Evolutionary conservation across 2,329 filamentous ascomycete species (phyloP).

Genomic region (Talaromyces sp.): DNA sequence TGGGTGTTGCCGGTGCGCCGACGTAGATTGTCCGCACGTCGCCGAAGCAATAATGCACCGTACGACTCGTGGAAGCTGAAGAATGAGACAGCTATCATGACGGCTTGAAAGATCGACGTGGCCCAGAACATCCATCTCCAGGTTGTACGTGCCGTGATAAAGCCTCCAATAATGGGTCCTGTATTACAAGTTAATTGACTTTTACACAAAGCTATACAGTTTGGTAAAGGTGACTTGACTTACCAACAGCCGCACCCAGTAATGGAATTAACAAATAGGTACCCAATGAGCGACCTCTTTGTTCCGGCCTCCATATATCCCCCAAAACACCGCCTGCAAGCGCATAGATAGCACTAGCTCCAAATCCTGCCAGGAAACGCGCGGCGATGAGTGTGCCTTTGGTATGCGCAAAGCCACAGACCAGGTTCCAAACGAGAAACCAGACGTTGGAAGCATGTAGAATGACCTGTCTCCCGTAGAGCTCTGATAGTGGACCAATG

Average conservation of each 20-base stretch:
- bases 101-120: neutral
- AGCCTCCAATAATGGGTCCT: conserved; percentile 59
- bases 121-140: conserved; percentile 24
- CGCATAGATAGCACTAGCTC: conserved; percentile 35
- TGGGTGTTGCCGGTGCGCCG: conserved; percentile 42
- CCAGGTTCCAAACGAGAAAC: conserved; percentile 21
- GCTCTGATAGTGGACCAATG: neutral
- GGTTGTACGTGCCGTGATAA: conserved; percentile 48
- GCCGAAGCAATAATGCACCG: conserved; percentile 39
- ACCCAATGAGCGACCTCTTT: conserved; percentile 56
- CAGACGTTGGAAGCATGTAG: conserved; percentile 3
- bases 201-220: conserved; percentile 44
- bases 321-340: conserved; percentile 44
- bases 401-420: conserved; percentile 1
- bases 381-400: conserved; percentile 33
- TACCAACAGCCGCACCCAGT: neutral
- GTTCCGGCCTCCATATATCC: conserved; percentile 55
- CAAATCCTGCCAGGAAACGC: conserved; percentile 53
- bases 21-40: conserved; percentile 36
- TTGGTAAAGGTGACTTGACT: conserved; percentile 36
- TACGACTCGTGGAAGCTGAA: conserved; percentile 46
- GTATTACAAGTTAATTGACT: conserved; percentile 36
- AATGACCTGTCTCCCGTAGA: neutral
- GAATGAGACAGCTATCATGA: conserved; percentile 19
- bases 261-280: conserved; percentile 52